These are phyloP conservation scores for Salix exigua DNA, from an alignment of 345 rosid species.

Conservation along the genomic window DNA sequence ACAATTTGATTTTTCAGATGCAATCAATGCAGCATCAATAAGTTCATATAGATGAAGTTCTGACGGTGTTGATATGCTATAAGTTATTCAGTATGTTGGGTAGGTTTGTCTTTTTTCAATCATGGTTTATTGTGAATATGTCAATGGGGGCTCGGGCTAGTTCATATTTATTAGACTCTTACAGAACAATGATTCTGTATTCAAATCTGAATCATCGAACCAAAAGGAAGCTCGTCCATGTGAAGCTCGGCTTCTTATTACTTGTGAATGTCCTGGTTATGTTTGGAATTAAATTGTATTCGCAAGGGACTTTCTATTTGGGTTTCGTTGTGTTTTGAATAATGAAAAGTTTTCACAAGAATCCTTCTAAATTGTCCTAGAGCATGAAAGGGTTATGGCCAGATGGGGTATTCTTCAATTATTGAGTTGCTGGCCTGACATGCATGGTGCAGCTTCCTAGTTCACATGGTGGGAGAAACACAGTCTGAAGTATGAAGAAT, in stretches of 20 bases:
- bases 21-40: constrained; percentile 46
- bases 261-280: constrained; percentile 16
- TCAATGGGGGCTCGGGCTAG: constrained; percentile 18
- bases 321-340: constrained; percentile 9
- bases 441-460: constrained; percentile 8
- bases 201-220: constrained; percentile 29
- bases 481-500: not conserved
- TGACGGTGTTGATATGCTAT: constrained; percentile 19
- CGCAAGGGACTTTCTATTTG: constrained; percentile 12
- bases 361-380: constrained; percentile 1
- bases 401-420: constrained; percentile 15
- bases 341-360: constrained; percentile 5
- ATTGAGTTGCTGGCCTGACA: constrained; percentile 18
- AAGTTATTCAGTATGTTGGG: constrained; percentile 13
- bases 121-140: constrained; percentile 37
- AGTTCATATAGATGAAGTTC: constrained; percentile 5
- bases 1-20: constrained; percentile 35
- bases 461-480: constrained; percentile 8
- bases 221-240: constrained; percentile 26
- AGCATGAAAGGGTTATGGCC: constrained; percentile 4
- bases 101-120: constrained; percentile 12
- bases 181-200: constrained; percentile 26
- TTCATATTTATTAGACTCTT: constrained; percentile 28
- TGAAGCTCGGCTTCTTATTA: constrained; percentile 19
- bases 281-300: constrained; percentile 9